Base-by-base conservation (phyloP, 208 protist species). In the Strigomonas culicis region DNA sequence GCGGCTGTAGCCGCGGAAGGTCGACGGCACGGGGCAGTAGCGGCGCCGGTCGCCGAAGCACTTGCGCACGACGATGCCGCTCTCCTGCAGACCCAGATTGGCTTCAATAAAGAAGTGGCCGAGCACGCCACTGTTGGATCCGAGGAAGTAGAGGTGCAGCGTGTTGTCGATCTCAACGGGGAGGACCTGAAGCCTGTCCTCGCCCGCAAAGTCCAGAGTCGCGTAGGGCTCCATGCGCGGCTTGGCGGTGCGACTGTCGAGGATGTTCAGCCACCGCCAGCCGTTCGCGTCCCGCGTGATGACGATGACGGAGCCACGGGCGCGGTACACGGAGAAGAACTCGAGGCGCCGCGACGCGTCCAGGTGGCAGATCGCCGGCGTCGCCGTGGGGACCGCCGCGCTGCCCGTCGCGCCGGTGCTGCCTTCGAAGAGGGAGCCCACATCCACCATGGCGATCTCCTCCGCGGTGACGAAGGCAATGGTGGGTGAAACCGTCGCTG, bases 261-360 rank as follows among this genome's bases (percentile, higher is more conserved):
- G 57, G 43, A 92, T 70, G 64, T 81, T 89, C n/a, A 94, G 49
- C 81, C 84, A 90, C 17, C 88, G 79, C 85, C 88, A 94, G 28
- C 80, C 76, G 60, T 94, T 92, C 25, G 75, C 77, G 49, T 94
- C 88, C 34, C 76, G 66, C 36, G 78, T 92, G 30, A 94, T 66
- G 43, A 90, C 81, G 61, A 94, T 70, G 44, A 90, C 58, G 21
- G 77, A 72, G 24, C 74, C 71, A 47, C 80, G 73, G 2, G 66
- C 60, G 51, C 67, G 69, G 63, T 82, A 94, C 53, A 83, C 59
- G 47, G 69, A 75, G 34, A 90, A 68, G 49, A 82, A 73, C 75
- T 94, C 88, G 46, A 91, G 58, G 13, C 63, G 47, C 28, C 82
- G 74, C 19, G 73, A 74, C 10, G 61, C 55, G 32, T 86, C 75